Percentiles rank a stretch among this genome's conserved stretches.
These are phyloP conservation scores for Metschnikowia shivogae DNA, from an alignment of 805 yeast genomes.

Conservation along the genomic window DNA sequence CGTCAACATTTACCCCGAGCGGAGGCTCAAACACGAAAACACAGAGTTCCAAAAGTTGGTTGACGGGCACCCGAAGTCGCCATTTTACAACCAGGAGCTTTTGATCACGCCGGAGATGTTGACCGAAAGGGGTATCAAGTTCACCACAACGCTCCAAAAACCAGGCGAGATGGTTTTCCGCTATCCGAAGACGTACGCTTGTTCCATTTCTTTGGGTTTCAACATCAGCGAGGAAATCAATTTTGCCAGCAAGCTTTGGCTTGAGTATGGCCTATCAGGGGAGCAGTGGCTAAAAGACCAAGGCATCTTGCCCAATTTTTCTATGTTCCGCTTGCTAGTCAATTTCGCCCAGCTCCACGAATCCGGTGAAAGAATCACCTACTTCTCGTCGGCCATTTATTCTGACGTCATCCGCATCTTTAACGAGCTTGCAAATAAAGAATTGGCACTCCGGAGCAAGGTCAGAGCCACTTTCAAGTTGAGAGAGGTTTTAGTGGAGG, in stretches of 20 bases:
- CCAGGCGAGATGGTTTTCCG: constrained; percentile 60
- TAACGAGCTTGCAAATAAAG: constrained; percentile 34
- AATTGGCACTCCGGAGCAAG: constrained; percentile 38
- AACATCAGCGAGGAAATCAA: constrained; percentile 52
- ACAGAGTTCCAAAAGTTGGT: constrained; percentile 18
- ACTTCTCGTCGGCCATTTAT: constrained; percentile 35
- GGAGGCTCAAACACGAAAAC: constrained; percentile 29
- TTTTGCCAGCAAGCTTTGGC: constrained; percentile 58
- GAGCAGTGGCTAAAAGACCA: constrained; percentile 49
- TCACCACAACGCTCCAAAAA: constrained; percentile 47
- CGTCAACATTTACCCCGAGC: constrained; percentile 23
- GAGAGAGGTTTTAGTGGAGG: constrained; percentile 33
- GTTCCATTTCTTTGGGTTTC: constrained; percentile 52
- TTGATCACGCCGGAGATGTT: constrained; percentile 49
- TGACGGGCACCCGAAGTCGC: constrained; percentile 3
- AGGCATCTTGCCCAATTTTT: constrained; percentile 48
- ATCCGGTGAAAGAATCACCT: constrained; percentile 24
- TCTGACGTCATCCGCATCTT: constrained; percentile 31
- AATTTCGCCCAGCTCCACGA: constrained; percentile 45
- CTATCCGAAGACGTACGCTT: constrained; percentile 52
- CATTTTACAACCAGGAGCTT: constrained; percentile 37
- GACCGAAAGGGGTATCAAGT: constrained; percentile 45
- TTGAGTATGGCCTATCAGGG: constrained; percentile 45
- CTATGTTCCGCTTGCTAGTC: constrained; percentile 44
- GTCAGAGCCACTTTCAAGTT: constrained; percentile 27